Evolutionary conservation across 257 asterid species (phyloP).

Genomic region (Primulina huaijiensis): DNA sequence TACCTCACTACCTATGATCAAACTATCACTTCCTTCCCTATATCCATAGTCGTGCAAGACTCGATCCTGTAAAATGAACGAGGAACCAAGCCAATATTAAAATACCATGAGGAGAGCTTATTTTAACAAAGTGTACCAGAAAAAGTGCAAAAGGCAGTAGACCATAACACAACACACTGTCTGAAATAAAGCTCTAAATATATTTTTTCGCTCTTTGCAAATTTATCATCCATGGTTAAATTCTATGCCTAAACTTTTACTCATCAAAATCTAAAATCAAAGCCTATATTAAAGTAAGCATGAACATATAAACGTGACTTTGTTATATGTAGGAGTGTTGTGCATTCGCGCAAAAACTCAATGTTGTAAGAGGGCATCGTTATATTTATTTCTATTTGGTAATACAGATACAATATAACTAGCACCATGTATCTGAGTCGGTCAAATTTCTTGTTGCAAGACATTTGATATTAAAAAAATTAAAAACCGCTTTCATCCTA

Average conservation of each 20-base stretch:
- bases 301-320: too few species aligned
- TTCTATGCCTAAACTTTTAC: background rate
- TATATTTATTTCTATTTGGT: background rate
- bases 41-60: constrained; percentile 40
- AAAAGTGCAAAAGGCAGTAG: background rate
- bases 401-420: too few species aligned
- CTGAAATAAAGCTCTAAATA: background rate
- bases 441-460: background rate
- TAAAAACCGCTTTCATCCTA: background rate
- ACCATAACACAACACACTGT: background rate
- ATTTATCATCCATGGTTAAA: background rate
- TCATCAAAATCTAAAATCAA: background rate
- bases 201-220: background rate
- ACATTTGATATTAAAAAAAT: too few species aligned
- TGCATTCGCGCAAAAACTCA: background rate
- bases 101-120: background rate
- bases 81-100: background rate
- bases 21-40: constrained; percentile 37
- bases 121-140: background rate
- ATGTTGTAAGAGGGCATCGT: background rate
- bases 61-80: constrained; percentile 39
- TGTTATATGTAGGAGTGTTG: background rate
- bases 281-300: background rate
- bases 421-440: background rate
- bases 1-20: constrained; percentile 40